Evolutionary conservation across 352 stramenopile species (phyloP), one percentile per base, ranked within the genome.

Genomic region (Phytophthora syringae): DNA sequence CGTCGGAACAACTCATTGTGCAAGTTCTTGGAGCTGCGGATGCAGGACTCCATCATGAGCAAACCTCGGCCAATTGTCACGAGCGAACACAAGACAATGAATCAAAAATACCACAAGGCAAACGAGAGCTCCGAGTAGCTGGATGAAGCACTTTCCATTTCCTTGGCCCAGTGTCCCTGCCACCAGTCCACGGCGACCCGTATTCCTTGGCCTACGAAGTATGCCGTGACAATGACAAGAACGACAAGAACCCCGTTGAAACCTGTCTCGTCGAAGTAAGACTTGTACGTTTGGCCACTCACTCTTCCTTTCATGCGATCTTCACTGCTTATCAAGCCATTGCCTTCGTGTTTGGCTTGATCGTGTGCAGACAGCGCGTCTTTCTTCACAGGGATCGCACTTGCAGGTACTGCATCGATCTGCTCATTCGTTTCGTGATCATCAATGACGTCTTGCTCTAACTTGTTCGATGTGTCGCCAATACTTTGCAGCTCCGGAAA

Each of bases 71-170:
- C 63, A 13, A 79, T 27, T 6, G 55, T 71, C 15, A 77, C 15
- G 1, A 77, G 6, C 1, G 49, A 32, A 32, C 67, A 79, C 18
- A 72, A 10, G 3, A 74, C 36, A 16, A 80, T 73, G 52, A 80
- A 69, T 7, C 49, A 67, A 12, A 76, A 49, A 34, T 81, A 81
- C 76, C 76, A 86, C 63, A 79, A 51, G 1, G 63, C 63, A 11
- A 64, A 79, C 30, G n/a, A 36, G 10, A 55, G 7, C 7, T 45
- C 52, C 15, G 67, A 76, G 76, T 98, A 79, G 16, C 32, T 72
- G 22, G 62, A 56, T 18, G 52, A 49, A 44, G 37, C 22, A 15
- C 42, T 37, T 47, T 49, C 34, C 64, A 77, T 77, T n/a, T 67
- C 52, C 15, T 48, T 57, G 13, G 67, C 64, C 72, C 72, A 80